Percentiles rank a stretch among this genome's conserved stretches.
These are phyloP conservation scores for Neobulgaria alba DNA, from an alignment of 2,329 filamentous ascomycete species.

Conservation along the genomic window DNA sequence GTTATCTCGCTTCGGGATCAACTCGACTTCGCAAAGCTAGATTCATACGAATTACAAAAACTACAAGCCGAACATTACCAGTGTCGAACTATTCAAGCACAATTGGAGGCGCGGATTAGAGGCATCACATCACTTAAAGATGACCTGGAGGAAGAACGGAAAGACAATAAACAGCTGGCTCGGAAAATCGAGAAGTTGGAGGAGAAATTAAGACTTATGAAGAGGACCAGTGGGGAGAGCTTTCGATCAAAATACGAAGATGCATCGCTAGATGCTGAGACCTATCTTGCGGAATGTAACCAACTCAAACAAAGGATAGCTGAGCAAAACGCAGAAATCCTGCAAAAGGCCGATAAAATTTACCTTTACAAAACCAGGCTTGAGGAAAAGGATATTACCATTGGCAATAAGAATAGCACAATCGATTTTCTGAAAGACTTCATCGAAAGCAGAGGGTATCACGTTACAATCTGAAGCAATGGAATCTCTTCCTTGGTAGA, in stretches of 20 bases:
- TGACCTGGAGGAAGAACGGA: constrained; percentile 10
- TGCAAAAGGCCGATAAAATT: neutral
- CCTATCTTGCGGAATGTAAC: neutral
- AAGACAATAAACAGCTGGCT: constrained; percentile 6
- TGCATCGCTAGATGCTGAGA: constrained; percentile 16
- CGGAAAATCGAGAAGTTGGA: constrained; percentile 15
- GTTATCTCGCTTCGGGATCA: constrained; percentile 11
- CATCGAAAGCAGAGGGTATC: constrained; percentile 13
- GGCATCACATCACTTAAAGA: constrained; percentile 11
- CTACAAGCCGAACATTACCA: constrained; percentile 12
- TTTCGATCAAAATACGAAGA: constrained; percentile 18
- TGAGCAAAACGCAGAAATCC: constrained; percentile 6
- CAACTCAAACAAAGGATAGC: constrained; percentile 9
- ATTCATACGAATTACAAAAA: constrained; percentile 13
- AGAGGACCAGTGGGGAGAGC: constrained; percentile 12
- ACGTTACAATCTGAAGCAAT: constrained; percentile 15
- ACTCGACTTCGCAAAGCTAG: constrained; percentile 13
- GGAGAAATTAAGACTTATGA: constrained; percentile 16
- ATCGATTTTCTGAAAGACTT: constrained; percentile 16
- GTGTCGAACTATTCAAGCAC: constrained; percentile 11
- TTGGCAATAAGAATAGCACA: constrained; percentile 13
- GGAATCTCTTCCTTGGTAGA: too few relatives aligned
- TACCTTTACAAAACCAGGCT: too few relatives aligned
- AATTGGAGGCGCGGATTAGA: constrained; percentile 10
- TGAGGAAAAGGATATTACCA: constrained; percentile 10